Evolutionary conservation across 192 early-diverging fungal genomes (phyloP).

Genomic region (Umbelopsis isabellina): DNA sequence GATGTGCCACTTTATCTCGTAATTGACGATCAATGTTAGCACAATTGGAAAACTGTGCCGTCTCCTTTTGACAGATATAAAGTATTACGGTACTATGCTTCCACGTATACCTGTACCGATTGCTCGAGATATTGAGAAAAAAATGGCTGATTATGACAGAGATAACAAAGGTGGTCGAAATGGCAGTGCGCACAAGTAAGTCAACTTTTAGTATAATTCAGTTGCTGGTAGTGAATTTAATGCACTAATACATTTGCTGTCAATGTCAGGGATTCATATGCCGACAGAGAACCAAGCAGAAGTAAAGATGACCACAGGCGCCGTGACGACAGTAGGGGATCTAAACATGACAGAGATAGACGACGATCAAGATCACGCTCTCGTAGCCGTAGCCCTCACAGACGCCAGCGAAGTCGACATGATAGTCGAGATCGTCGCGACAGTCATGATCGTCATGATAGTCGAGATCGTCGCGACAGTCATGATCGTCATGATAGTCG

Average conservation of each 20-base stretch:
- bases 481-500: background rate
- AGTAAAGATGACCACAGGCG: background rate
- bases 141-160: constrained; percentile 56
- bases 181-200: background rate
- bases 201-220: background rate
- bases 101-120: constrained; percentile 85
- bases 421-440: background rate
- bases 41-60: constrained; percentile 75
- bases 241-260: background rate
- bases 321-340: background rate
- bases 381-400: constrained; percentile 13
- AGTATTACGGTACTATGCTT: constrained; percentile 79
- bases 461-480: background rate
- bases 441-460: background rate
- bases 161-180: constrained; percentile 20
- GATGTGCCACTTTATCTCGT: background rate
- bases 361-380: constrained; percentile 17
- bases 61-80: constrained; percentile 71
- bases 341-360: background rate
- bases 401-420: constrained; percentile 6
- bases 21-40: constrained; percentile 37
- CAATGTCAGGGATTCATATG: background rate
- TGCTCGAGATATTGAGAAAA: constrained; percentile 71
- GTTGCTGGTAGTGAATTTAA: background rate
- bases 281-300: background rate